A percentile compares a stretch with the other conserved stretches of the same genome.
These are phyloP conservation scores for Microbotryum silenes-acaulis DNA, from an alignment of 1,284 basidiomycete species.

Conservation along the genomic window DNA sequence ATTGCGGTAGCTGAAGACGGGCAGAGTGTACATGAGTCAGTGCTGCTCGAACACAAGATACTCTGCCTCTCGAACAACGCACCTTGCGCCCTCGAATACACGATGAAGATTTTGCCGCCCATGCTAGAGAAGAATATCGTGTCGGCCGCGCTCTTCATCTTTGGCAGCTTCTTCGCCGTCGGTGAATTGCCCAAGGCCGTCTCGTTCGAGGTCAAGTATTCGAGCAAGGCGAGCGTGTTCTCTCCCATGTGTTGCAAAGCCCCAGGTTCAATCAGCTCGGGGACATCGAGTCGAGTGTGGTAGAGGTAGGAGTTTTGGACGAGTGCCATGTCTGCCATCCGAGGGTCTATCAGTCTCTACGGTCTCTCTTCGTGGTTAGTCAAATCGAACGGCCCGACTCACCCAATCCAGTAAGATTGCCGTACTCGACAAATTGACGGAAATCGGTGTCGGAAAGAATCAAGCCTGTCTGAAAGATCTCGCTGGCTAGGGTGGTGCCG, in stretches of 20 bases:
- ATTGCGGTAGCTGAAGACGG: slow-evolving; percentile 35
- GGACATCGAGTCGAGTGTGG: slow-evolving; percentile 50
- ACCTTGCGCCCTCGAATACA: slow-evolving; percentile 61
- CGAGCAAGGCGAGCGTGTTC: slow-evolving; percentile 75
- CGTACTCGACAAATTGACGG: slow-evolving; percentile 85
- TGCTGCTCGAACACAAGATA: no score
- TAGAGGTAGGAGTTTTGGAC: slow-evolving; percentile 80
- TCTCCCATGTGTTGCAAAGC: slow-evolving; percentile 82
- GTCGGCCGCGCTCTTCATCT: slow-evolving; percentile 53
- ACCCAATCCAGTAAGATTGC: slow-evolving; percentile 47
- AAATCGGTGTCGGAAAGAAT: slow-evolving; percentile 89
- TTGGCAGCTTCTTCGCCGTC: slow-evolving; percentile 10
- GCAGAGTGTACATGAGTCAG: no score
- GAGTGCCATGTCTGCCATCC: slow-evolving; percentile 66
- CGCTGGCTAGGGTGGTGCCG: slow-evolving; percentile 85
- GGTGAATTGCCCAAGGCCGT: slow-evolving; percentile 54
- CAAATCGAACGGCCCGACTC: slow-evolving; percentile 58
- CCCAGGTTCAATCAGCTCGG: slow-evolving; percentile 71
- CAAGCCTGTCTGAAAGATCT: slow-evolving; percentile 87
- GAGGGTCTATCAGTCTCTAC: slow-evolving; percentile 1
- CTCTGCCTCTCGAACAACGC: slow-evolving; percentile 42
- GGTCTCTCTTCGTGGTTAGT: no score
- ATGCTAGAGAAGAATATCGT: slow-evolving; percentile 61
- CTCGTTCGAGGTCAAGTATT: slow-evolving; percentile 56
- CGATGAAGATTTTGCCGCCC: slow-evolving; percentile 58